These are phyloP conservation scores for Apophysomyces trapeziformis DNA, from an alignment of 371 early-diverging fungal species.

Conservation along the genomic window DNA sequence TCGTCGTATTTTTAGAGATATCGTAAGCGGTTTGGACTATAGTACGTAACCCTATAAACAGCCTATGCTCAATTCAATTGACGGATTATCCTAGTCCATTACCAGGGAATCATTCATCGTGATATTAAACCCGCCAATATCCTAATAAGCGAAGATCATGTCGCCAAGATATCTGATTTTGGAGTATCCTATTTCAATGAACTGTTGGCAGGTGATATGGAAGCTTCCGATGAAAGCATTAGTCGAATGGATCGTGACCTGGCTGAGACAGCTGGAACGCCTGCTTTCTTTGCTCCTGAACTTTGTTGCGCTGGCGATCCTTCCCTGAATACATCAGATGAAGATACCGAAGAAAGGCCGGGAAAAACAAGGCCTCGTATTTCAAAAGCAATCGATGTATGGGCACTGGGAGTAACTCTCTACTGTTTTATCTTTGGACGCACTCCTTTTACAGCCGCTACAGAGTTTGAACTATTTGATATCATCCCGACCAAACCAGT, in stretches of 20 bases:
- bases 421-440: slow-evolving; percentile 95
- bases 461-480: slow-evolving; percentile 91
- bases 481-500: slow-evolving; percentile 74
- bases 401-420: slow-evolving; percentile 98
- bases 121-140: slow-evolving; percentile 96
- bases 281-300: slow-evolving; percentile 97
- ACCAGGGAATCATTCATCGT: slow-evolving; percentile 89
- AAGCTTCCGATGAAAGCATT: slow-evolving; percentile 15
- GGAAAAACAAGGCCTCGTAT: slow-evolving; percentile 40
- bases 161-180: slow-evolving; percentile 93
- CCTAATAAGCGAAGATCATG: slow-evolving; percentile 64
- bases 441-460: slow-evolving; percentile 94
- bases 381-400: slow-evolving; percentile 92
- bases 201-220: slow-evolving; percentile 27
- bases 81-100: slow-evolving; percentile 60
- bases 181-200: slow-evolving; percentile 83
- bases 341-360: neutral
- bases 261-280: slow-evolving; percentile 93
- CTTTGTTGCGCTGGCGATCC: slow-evolving; percentile 76
- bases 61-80: neutral
- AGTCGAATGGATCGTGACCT: slow-evolving; percentile 73
- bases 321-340: slow-evolving; percentile 18
- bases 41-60: slow-evolving; percentile 46
- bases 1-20: slow-evolving; percentile 80
- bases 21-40: slow-evolving; percentile 90